These are phyloP conservation scores for Plantago ovata DNA, from an alignment of 257 asterid genomes.

Conservation along the genomic window DNA sequence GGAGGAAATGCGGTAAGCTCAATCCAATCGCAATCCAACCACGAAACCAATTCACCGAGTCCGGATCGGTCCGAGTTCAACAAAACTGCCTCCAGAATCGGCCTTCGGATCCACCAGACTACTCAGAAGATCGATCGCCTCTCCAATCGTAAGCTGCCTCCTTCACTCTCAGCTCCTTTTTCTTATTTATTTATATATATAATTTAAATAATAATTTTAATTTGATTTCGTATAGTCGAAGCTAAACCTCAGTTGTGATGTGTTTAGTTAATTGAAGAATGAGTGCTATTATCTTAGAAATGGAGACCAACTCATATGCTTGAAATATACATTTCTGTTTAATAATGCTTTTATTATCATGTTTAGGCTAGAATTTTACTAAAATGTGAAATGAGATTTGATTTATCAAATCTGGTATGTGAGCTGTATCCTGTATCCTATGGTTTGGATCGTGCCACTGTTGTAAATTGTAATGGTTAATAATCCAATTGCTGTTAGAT, in stretches of 20 bases:
- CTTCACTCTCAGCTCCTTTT: not conserved
- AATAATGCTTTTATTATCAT: not conserved
- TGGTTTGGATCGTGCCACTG: too few relatives aligned
- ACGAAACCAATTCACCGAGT: conserved; percentile 19
- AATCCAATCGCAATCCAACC: conserved; percentile 22
- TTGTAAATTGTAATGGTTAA: too few relatives aligned
- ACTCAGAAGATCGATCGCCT: conserved; percentile 70
- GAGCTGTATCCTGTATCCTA: too few relatives aligned
- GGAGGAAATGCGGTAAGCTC: conserved; percentile 27
- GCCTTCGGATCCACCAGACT: conserved; percentile 70
- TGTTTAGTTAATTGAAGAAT: too few relatives aligned
- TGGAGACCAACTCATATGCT: too few relatives aligned
- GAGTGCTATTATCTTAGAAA: too few relatives aligned
- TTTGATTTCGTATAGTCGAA: not conserved
- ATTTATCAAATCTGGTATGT: too few relatives aligned
- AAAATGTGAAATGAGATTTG: too few relatives aligned
- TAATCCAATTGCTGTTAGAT: too few relatives aligned
- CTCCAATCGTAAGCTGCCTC: conserved; percentile 43
- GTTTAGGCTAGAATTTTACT: too few relatives aligned
- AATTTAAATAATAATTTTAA: too few relatives aligned
- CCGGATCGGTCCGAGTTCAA: conserved; percentile 72
- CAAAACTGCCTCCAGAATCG: conserved; percentile 64
- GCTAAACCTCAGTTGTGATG: not conserved
- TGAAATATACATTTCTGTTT: not conserved
- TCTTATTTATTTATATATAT: conserved; percentile 1